phyloP scores from a whole-genome alignment of 1,284 basidiomycete species.

The Trichosporon faecale region DNA sequence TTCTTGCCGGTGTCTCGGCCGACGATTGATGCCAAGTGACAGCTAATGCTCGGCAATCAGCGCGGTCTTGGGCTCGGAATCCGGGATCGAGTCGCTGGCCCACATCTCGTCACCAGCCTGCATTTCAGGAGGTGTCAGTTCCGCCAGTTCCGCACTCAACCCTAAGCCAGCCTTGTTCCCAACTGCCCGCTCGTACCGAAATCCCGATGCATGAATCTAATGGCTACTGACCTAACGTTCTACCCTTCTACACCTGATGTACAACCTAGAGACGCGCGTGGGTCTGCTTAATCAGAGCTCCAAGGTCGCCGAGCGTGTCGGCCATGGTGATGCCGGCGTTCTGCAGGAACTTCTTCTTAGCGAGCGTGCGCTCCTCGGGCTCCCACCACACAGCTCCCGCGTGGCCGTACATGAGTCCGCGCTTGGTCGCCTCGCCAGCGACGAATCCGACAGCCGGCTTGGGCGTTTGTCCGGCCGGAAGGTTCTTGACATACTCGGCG shows the following conservation, averaged over 20 bases:
- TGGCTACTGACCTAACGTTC: neutral
- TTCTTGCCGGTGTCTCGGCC: too few species aligned
- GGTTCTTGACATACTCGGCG: constrained; percentile 68
- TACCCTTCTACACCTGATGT: neutral
- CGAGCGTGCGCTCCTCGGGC: constrained; percentile 21
- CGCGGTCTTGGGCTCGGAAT: too few species aligned
- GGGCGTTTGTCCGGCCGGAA: constrained; percentile 50
- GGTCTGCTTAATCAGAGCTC: constrained; percentile 22
- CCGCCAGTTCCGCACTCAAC: too few species aligned
- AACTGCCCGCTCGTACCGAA: neutral
- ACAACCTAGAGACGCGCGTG: constrained; percentile 15
- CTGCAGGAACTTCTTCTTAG: constrained; percentile 21
- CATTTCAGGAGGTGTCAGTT: too few species aligned
- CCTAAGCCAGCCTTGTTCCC: too few species aligned
- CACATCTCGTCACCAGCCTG: too few species aligned
- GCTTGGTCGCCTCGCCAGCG: constrained; percentile 88
- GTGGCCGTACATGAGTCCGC: constrained; percentile 92
- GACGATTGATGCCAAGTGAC: too few species aligned
- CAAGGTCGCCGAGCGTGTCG: constrained; percentile 24
- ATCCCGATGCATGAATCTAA: constrained; percentile 9
- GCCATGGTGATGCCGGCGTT: constrained; percentile 25
- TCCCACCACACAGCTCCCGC: constrained; percentile 54
- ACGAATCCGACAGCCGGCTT: constrained; percentile 96
- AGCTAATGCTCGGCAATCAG: too few species aligned
- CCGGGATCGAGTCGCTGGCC: too few species aligned